Evolutionary conservation across 441 rosid species (phyloP), one percentile per base, ranked within the genome.

Genomic region (Erysimum cheiri): DNA sequence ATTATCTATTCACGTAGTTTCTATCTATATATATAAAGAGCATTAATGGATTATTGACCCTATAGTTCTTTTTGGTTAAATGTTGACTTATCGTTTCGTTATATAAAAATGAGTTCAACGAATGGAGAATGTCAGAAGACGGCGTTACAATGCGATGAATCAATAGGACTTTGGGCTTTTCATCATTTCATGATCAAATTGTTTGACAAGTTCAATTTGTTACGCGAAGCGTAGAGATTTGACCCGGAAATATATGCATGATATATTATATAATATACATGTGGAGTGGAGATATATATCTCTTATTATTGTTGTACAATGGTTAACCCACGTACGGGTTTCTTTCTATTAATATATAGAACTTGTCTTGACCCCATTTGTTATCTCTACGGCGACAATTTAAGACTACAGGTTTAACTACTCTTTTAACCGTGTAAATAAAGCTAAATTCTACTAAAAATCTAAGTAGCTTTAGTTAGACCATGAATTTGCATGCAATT

Each of bases 201-300:
- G 40, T 59, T 69, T 59, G 73, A 48, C 59, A 36, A 59, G 3
- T 48, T 69, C 59, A 36, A 48, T 12, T 59, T 37, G 49, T 47
- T 58, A 58, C 49, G 22, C 66, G 46, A 68, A 57, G 64, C 64
- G 31, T 69, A 58, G 19, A 69, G 65, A 26, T 59, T 69, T 58
- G 65, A 69, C 66, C 36, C 62, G 6, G 10, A 14, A 13, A 8
- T 1, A 24, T 8, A 2, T 10, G 17, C 35, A 32, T 32, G 17
- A 31, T 3, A 10, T 14, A 11, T 44, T 31, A 14, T 43, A 61
- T n/a, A 31, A 31, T 31, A 31, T 31, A 31, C 33, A 31, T 31
- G 6, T 5, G 33, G 24, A 31, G 6, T 31, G 33, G 33, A 31
- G 6, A 36, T 11, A 15, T 6, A 12, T 12, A 15, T 31, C 31